Base-by-base conservation (phyloP, 139 green algal genomes). In the Zygnema cylindricum region DNA sequence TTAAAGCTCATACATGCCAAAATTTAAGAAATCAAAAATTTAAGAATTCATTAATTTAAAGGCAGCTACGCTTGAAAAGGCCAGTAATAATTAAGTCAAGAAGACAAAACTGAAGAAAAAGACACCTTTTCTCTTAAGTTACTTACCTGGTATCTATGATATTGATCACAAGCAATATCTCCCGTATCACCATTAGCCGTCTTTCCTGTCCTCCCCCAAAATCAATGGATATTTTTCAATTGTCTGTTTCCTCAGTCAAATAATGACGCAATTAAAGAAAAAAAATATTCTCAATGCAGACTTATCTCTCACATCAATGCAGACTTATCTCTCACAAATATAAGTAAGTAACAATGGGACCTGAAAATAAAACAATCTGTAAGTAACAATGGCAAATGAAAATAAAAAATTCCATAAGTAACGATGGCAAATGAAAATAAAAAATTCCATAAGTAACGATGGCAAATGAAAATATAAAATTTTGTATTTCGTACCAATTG, bases 111-210 rank as follows among this genome's bases (percentile, higher is more conserved):
- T n/a, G n/a, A n/a, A n/a, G n/a, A n/a, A n/a, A n/a, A n/a, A n/a
- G n/a, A n/a, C n/a, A n/a, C n/a, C n/a, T n/a, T n/a, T n/a, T n/a
- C n/a, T n/a, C n/a, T n/a, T n/a, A n/a, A n/a, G n/a, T 35, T 83
- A 7, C 77, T 32, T 32, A 87, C 81, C 81, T 89, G 38, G 77
- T 69, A 93, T 55, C 85, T 84, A 82, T 94, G 84, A 85, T 93
- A 94, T 32, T 93, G 81, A 71, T 94, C 92, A 57, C 55, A 73
- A 2, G 88, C 79, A 55, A 92, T 76, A 77, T 92, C 43, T 69
- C 86, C 43, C 69, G 76, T 90, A 69, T 90, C 78, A 32, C 77
- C 85, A 1, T 89, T 89, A 7, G 11, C 21, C 25, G 76, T 85
- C 40, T 87, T 89, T 32, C 81, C 81, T 87, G 81, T 55, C 71